Base-by-base conservation (phyloP, 2,329 filamentous ascomycete species). In the Calonectria pseudoturangicola region DNA sequence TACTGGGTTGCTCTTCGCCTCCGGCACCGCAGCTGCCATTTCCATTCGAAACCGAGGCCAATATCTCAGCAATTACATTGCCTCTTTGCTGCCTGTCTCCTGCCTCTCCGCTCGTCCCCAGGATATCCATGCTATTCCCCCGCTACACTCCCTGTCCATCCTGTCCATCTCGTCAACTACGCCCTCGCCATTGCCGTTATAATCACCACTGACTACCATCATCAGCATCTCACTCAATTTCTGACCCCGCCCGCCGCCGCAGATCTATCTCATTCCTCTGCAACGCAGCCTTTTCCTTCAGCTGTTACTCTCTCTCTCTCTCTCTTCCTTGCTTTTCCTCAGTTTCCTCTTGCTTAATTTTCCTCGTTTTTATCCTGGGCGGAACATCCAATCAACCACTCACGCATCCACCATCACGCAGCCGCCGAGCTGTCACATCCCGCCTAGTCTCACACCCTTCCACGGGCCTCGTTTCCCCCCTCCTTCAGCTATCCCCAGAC, bases 211-310 rank as follows among this genome's bases (percentile, higher is more conserved):
- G 21, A 18, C 36, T 25, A 28, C 36, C 39, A 43, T 41, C 21
- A 65, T 12, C 66, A 63, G 27, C 62, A 64, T 62, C 66, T 68
- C 54, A 51, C 56, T 18, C 62, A 28, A 66, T 48, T 45, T 43
- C 62, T 66, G 25, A 41, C 51, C 28, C 50, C 50, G 64, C 64
- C 36, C 50, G 39, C 64, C 64, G 21, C 41, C 39, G 25, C 58
- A 62, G 50, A 58, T 66, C 41, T 33, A 56, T 70, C 48, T 43
- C 62, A 28, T 50, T 54, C 48, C 33, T 36, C 51, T 58, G 66
- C 25, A 48, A 63, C 45, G 45, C 60, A 51, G 51, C 30, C 43
- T 64, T 39, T 41, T 33, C 9, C 9, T 28, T 66, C 30, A 18
- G 18, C 39, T 69, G 18, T 36, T 48, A n/a, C 27, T 50, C 18